These are phyloP conservation scores for Fusarium pseudograminearum DNA, from an alignment of 2,329 filamentous ascomycete genomes.

Conservation along the genomic window DNA sequence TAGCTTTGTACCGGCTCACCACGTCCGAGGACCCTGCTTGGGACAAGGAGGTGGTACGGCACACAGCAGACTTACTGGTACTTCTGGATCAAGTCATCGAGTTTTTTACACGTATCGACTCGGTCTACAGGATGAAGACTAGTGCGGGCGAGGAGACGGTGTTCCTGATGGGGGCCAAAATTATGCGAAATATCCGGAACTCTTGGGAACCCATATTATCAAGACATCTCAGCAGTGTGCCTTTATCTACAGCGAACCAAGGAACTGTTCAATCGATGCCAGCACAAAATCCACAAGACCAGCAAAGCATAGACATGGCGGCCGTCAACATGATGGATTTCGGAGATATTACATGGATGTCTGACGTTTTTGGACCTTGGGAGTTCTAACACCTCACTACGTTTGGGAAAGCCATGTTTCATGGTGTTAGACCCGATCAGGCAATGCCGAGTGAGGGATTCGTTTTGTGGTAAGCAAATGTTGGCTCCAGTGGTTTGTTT, in stretches of 20 bases:
- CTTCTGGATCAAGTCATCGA: slow-evolving; percentile 53
- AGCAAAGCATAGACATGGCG: slow-evolving; percentile 36
- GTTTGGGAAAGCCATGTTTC: not conserved
- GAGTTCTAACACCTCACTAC: slow-evolving; percentile 46
- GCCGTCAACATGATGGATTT: slow-evolving; percentile 50
- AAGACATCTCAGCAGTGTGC: slow-evolving; percentile 45
- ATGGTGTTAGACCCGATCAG: slow-evolving; percentile 2
- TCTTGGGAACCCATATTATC: slow-evolving; percentile 54
- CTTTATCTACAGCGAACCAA: slow-evolving; percentile 49
- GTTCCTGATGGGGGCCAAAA: slow-evolving; percentile 52
- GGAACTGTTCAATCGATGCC: slow-evolving; percentile 29
- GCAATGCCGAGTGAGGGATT: not conserved
- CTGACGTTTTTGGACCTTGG: slow-evolving; percentile 55
- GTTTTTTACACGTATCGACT: slow-evolving; percentile 47
- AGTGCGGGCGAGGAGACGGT: slow-evolving; percentile 49
- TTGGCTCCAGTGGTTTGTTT: not conserved
- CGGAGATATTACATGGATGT: slow-evolving; percentile 54
- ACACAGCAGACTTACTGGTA: slow-evolving; percentile 52
- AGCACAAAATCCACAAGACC: slow-evolving; percentile 17
- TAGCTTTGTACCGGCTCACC: slow-evolving; percentile 56
- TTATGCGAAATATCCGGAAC: slow-evolving; percentile 51
- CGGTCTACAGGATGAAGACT: slow-evolving; percentile 47
- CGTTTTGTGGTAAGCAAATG: not conserved
- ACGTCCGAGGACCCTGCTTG: slow-evolving; percentile 56
- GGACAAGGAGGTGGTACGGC: slow-evolving; percentile 55